Base-by-base conservation (phyloP, 805 yeast genomes). In the Metschnikowia lochheadii region DNA sequence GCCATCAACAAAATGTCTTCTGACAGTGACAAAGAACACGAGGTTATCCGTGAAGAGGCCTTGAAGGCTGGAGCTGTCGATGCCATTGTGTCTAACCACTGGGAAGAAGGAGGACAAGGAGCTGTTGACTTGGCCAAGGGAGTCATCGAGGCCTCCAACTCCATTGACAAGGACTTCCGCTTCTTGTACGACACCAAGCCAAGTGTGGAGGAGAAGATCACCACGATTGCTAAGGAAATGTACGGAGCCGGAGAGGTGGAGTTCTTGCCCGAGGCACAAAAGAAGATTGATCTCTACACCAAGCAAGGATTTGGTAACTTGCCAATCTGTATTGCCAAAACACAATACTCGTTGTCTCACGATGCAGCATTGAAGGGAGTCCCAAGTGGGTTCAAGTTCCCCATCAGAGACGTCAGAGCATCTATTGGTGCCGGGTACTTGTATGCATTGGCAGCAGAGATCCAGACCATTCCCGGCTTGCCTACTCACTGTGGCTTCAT, bases 51-150 rank as follows among this genome's bases (percentile, higher is more conserved):
- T 62, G 79, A 83, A 63, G 83, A 79, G 60, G 80, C 94, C 2
- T 64, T 84, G 59, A 79, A 79, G 64, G 91, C 91, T 10, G 95
- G 95, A 65, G 95, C 94, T 29, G 68, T 67, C 44, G 90, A 82
- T 61, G 92, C 94, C 20, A 84, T 87, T 57, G 85, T 83, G 45
- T 83, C 91, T 26, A 84, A 87, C 77, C 95, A 87, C 66, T 87
- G 92, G 92, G 90, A 84, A 63, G 80, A 84, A 70, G 95, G 95
- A 75, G 95, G 95, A 63, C 72, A 69, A 55, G 95, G 95, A 61
- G 89, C 95, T 1, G 77, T 85, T 51, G 83, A 81, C 49, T 75
- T 87, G 59, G 95, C 94, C 44, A 61, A 81, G 46, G 85, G 89
- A 43, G 85, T 87, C 55, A 82, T 85, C 53, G 74, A 76, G 51